Evolutionary conservation across 345 rosid species (phyloP).

Genomic region (Eucalyptus sp.): DNA sequence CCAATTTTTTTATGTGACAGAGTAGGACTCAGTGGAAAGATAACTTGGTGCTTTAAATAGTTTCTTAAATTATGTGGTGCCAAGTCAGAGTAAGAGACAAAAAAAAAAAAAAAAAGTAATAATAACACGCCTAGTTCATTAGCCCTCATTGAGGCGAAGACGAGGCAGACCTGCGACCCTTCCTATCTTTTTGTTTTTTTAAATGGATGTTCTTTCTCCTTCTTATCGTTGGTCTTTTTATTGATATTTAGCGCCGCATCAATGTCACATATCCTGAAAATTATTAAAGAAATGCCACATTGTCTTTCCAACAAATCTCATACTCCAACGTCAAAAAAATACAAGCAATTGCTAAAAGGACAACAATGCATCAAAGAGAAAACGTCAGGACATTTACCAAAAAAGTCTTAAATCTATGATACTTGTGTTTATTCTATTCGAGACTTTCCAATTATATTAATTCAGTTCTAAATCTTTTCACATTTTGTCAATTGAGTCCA

Average conservation of each 20-base stretch:
- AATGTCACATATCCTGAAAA: neutral
- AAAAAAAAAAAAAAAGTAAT: neutral
- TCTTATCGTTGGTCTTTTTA: neutral
- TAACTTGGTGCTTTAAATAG: neutral
- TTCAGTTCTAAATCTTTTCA: fast-evolving
- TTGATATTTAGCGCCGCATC: neutral
- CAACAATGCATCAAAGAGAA: neutral
- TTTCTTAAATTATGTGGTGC: neutral
- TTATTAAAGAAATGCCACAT: neutral
- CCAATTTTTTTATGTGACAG: neutral
- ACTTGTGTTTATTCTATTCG: neutral
- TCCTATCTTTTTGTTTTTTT: neutral
- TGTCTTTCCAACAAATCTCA: neutral
- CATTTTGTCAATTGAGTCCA: no score
- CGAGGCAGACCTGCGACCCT: neutral
- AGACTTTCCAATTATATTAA: no score
- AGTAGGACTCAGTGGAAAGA: neutral
- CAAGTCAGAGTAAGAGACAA: neutral
- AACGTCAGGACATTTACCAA: fast-evolving
- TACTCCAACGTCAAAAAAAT: neutral
- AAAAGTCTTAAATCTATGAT: fast-evolving
- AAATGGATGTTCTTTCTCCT: neutral
- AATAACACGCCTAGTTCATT: neutral
- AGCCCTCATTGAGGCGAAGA: neutral
- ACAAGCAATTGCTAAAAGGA: neutral